Evolutionary conservation across 306 rosid species (phyloP).

Genomic region (Lithocarpus polystachyus): DNA sequence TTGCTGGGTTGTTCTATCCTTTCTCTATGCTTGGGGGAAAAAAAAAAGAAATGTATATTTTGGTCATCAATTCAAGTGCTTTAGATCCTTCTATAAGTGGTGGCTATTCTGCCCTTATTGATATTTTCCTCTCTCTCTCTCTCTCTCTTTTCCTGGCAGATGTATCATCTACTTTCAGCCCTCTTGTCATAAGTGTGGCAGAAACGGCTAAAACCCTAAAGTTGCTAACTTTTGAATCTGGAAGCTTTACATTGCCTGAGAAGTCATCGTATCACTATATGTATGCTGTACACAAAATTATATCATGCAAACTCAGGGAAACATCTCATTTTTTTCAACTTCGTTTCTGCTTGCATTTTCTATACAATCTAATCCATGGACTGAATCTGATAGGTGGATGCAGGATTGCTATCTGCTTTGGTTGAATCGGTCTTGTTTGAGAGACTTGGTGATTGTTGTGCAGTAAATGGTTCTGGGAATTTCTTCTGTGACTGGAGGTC

Average conservation of each 20-base stretch:
- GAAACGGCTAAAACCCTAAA: conserved; percentile 50
- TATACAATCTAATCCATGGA: conserved; percentile 35
- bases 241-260: conserved; percentile 52
- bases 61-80: background rate
- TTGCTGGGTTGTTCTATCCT: background rate
- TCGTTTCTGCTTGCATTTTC: conserved; percentile 19
- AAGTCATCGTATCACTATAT: conserved; percentile 63
- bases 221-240: conserved; percentile 69
- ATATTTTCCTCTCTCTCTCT: background rate
- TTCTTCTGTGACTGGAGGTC: conserved; percentile 66
- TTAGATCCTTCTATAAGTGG: background rate
- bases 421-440: conserved; percentile 56
- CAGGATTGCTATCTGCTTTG: conserved; percentile 56
- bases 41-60: background rate
- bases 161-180: conserved; percentile 60
- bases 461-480: conserved; percentile 25
- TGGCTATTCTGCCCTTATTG: background rate
- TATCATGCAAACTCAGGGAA: conserved; percentile 81
- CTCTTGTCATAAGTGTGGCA: conserved; percentile 72
- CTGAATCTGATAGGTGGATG: conserved; percentile 63
- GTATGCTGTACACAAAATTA: conserved; percentile 63
- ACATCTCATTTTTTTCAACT: conserved; percentile 13
- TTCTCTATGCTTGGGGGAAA: background rate
- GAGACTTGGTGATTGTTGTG: conserved; percentile 40
- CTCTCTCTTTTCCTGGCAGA: conserved; percentile 38